Conservation (phyloP, 1,284 basidiomycete genomes). For the Laetiporus sulphureus region DNA sequence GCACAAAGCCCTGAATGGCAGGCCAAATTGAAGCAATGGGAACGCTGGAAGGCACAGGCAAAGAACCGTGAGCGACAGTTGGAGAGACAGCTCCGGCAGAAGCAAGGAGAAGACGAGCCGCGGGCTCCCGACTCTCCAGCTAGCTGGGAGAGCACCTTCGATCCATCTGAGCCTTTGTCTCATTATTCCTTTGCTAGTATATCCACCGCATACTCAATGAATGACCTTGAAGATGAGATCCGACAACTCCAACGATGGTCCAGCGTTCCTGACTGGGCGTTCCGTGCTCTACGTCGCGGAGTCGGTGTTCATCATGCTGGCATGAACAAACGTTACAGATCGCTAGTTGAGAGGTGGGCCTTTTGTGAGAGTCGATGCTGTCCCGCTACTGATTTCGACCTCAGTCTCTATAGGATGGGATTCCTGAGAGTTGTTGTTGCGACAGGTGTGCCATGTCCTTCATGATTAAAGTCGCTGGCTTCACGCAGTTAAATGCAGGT, state of each 20-base stretch:
- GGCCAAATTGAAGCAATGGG: slow-evolving; percentile 43
- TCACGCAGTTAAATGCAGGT: too few relatives aligned
- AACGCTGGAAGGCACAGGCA: slow-evolving; percentile 38
- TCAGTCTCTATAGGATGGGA: slow-evolving; percentile 52
- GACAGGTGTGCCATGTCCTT: slow-evolving; percentile 35
- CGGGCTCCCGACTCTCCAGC: slow-evolving; percentile 16
- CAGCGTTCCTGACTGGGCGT: slow-evolving; percentile 34
- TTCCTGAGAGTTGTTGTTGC: slow-evolving; percentile 59
- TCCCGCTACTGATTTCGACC: slow-evolving; percentile 3
- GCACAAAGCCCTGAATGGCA: slow-evolving; percentile 40
- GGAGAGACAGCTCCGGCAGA: slow-evolving; percentile 32
- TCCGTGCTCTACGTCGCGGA: slow-evolving; percentile 46
- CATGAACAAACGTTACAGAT: slow-evolving; percentile 57
- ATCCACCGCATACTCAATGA: slow-evolving; percentile 34
- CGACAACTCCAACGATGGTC: slow-evolving; percentile 30
- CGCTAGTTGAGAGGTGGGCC: slow-evolving; percentile 51
- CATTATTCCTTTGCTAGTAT: slow-evolving; percentile 54
- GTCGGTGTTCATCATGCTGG: slow-evolving; percentile 67
- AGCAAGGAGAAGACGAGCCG: slow-evolving; percentile 27
- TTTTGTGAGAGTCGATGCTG: background rate
- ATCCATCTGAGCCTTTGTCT: slow-evolving; percentile 48
- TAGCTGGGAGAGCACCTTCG: slow-evolving; percentile 48
- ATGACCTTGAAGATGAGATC: slow-evolving; percentile 47
- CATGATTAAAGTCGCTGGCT: too few relatives aligned
- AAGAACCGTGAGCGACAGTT: slow-evolving; percentile 39